Evolutionary conservation across 1,284 basidiomycete species (phyloP), one percentile per base, ranked within the genome.

Genomic region (Lignosus rhinocerotis): DNA sequence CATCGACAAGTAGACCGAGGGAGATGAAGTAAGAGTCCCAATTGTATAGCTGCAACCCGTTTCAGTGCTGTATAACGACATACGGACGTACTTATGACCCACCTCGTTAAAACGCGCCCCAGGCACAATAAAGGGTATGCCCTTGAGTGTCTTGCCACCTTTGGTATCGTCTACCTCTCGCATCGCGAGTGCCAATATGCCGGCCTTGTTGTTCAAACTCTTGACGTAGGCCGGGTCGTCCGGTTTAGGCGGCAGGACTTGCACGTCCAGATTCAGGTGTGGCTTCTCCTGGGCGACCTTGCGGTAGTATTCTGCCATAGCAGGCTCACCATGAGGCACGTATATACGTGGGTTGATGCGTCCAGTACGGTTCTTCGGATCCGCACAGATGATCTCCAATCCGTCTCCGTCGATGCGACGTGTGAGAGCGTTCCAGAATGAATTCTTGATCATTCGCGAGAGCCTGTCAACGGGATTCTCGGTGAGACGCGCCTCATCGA

Each of bases 101-200:
- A 96, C 94, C 83, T 98, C 96, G 72, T 98, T 98, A 80, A 98
- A 98, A 48, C 96, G 87, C 53, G 96, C 96, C 45, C 96, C 96
- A 9, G 96, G 97, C 0, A 99, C 96, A 63, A 98, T 89, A 75
- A 99, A 99, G 0, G 97, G 92, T 66, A 97, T 89, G 0, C 96
- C 96, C 70, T 97, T 93, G 65, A 98, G 77, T 3, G 92, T 92
- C 65, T 84, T 86, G 2, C 86, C 87, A 47, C 87, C 87, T 62
- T 86, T 85, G 32, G 85, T 86, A 65, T 93, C 90, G 64, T 92
- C 88, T n/a, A 88, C 80, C 72, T 94, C 90, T 66, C 93, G 87
- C 97, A 99, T 99, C 5, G 96, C 96, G 53, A 99, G 78, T 0
- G 96, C 96, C 48, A 99, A 78, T 55, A 99, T 88, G 61, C 96